Conservation (phyloP, 208 protist species). For the Trypanosoma lewisi region DNA sequence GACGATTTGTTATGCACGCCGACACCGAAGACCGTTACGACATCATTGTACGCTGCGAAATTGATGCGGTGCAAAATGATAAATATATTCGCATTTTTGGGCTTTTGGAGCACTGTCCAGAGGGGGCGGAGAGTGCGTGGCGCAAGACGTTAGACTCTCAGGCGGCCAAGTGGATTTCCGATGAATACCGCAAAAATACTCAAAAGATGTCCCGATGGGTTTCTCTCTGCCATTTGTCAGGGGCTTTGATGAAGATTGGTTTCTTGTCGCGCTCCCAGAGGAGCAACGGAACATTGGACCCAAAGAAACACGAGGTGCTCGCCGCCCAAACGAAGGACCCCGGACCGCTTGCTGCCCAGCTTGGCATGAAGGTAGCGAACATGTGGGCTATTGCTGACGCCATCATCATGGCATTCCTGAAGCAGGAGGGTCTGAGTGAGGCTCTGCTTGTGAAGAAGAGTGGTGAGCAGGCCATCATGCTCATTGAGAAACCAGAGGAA, state of each 20-base stretch:
- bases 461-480: slow-evolving; percentile 33
- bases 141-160: slow-evolving; percentile 49
- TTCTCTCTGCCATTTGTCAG: slow-evolving; percentile 74
- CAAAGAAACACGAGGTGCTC: slow-evolving; percentile 58
- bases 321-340: slow-evolving; percentile 59
- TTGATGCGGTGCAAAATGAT: slow-evolving; percentile 68
- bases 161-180: slow-evolving; percentile 46
- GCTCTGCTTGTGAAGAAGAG: slow-evolving; percentile 60
- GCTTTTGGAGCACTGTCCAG: slow-evolving; percentile 70
- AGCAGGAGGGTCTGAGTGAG: slow-evolving; percentile 39
- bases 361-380: slow-evolving; percentile 59
- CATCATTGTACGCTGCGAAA: slow-evolving; percentile 82
- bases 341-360: slow-evolving; percentile 48
- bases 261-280: slow-evolving; percentile 56
- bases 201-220: slow-evolving; percentile 88
- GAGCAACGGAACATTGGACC: slow-evolving; percentile 37
- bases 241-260: slow-evolving; percentile 80
- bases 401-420: slow-evolving; percentile 63
- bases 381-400: slow-evolving; percentile 83
- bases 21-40: slow-evolving; percentile 72
- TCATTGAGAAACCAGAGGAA: slow-evolving; percentile 44
- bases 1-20: slow-evolving; percentile 71
- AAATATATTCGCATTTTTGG: slow-evolving; percentile 72
- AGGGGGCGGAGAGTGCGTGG: slow-evolving; percentile 40
- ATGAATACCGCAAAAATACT: slow-evolving; percentile 60